Evolutionary conservation across 108 stramenopile species (phyloP), one percentile per base, ranked within the genome.

Genomic region (Skeletonema potamos): DNA sequence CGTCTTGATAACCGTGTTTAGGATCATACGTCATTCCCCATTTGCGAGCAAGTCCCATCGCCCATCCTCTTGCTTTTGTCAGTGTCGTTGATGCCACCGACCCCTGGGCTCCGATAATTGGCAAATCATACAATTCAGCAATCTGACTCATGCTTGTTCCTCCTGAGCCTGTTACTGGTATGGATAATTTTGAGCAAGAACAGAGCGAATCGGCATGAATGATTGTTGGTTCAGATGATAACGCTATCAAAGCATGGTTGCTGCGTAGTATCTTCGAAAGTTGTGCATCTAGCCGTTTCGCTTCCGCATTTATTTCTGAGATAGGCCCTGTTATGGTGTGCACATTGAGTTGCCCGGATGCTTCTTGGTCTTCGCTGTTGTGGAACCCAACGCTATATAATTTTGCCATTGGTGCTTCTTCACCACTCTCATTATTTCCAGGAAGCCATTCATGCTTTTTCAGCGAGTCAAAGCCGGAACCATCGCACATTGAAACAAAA

Each of bases 151-250:
- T 61, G 44, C 83, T 84, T 29, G 86, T 81, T 28, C 89, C 89
- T 6, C 89, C 89, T 12, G 81, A 88, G 3, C 89, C 89, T 13
- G 84, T 85, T 4, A 91, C 61, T 10, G 87, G 85, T 1, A 88
- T 61, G 15, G 26, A 26, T 4, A 69, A 65, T 17, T 82, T 79
- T 5, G 82, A 82, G 17, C 29, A 22, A 5, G 39, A 32, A 41
- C 63, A 24, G 0, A 88, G 56, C n/a, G 81, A 66, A 17, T 44
- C 51, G 11, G 46, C 13, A 60, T 85, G 79, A 18, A 85, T 29
- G 0, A 66, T 44, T 6, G 62, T 67, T 27, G 77, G 77, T 54
- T 80, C 70, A 32, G 68, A 76, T 6, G 84, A 85, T n/a, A 89
- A 75, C 5, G 79, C 76, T 34, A 89, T 86, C 34, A 89, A 33